phyloP scores from a whole-genome alignment of 73 alveolate genomes.

The Paramecium biaurelia region DNA sequence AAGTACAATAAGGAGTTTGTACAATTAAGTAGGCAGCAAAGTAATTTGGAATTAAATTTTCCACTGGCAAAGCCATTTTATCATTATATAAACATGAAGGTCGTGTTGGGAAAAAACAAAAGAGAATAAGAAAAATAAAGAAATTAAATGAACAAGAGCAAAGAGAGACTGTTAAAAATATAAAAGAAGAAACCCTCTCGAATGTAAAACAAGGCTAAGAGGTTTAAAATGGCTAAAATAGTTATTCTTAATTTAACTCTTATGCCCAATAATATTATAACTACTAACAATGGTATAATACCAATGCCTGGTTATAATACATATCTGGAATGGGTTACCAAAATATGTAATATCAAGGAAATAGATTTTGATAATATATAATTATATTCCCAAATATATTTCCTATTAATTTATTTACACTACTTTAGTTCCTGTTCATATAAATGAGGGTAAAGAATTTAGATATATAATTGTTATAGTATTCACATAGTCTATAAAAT shows the following conservation, averaged over 20 bases:
- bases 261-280: not conserved
- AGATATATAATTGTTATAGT: not conserved
- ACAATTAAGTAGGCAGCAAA: constrained; percentile 55
- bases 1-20: not conserved
- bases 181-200: not conserved
- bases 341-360: not conserved
- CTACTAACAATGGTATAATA: not conserved
- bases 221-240: not conserved
- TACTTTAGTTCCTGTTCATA: not conserved
- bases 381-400: not conserved
- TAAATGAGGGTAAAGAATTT: not conserved
- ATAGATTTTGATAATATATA: not conserved
- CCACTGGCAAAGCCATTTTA: constrained; percentile 63
- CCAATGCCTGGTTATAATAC: not conserved
- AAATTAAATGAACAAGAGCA: not conserved
- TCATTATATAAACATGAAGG: constrained; percentile 58
- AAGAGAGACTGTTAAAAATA: not conserved
- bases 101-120: constrained; percentile 54
- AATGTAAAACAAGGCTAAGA: not conserved
- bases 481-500: not conserved
- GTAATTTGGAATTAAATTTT: constrained; percentile 55
- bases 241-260: not conserved
- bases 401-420: not conserved
- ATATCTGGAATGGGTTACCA: not conserved
- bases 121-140: not conserved